Base-by-base conservation (phyloP, 345 rosid genomes). In the Sisymbrium irio region DNA sequence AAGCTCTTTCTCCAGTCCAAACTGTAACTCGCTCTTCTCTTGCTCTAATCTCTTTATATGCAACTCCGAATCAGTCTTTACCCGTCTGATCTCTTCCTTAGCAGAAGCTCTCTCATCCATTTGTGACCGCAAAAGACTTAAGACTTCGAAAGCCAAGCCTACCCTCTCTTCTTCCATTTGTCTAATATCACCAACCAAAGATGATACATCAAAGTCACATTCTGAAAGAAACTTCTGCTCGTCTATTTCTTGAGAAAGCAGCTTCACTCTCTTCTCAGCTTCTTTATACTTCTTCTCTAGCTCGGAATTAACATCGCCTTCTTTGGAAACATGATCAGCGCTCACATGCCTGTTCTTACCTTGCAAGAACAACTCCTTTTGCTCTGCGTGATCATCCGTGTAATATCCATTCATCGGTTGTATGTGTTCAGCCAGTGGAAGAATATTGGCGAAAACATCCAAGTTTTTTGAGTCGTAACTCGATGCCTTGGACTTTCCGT, bases 1-100 rank as follows among this genome's bases (percentile, higher is more conserved):
- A 1, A 92, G 62, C 73, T 95, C 98, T 73, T 90, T 95, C 85
- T 95, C 98, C 80, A 95, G 68, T n/a, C 78, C 88, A 39, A 73
- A 63, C 77, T 91, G 89, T 75, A 89, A 80, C 71, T 88, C 97
- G 44, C 71, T 74, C 84, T 89, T 94, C 85, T 91, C 98, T 60
- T 79, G 89, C 68, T 90, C 97, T 49, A 92, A 57, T 75, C 85
- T 86, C 71, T 76, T 75, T 42, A 80, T 71, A 46, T 61, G 81
- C 27, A 85, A 76, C 49, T 88, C 89, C 39, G 77, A 49, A 54
- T 95, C 97, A 32, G 69, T 73, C 81, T 80, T 91, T 12, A 73
- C 82, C 27, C 77, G 69, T 73, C 82, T 77, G 59, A 87, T 78
- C 46, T 84, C 87, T 83, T 88, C 92, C 82, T 78, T 83, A 8